Evolutionary conservation across 2,329 filamentous ascomycete genomes (phyloP).

Genomic region (Diaporthe longicolla): DNA sequence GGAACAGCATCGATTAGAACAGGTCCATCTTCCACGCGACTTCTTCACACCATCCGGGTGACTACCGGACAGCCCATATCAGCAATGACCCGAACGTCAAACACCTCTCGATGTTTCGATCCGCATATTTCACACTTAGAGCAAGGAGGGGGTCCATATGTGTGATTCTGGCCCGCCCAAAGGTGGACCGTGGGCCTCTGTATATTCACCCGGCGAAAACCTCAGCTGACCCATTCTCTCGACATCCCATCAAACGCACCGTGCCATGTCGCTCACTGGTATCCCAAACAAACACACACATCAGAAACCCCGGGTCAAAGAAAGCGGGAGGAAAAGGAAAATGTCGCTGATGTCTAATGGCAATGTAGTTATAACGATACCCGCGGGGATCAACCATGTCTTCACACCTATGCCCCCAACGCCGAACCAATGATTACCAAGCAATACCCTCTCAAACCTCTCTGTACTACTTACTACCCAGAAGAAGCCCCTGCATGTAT

Average conservation of each 20-base stretch:
- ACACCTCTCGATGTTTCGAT: too few species aligned
- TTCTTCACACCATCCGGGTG: too few species aligned
- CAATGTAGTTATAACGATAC: slow-evolving; percentile 11
- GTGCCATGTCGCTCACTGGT: slow-evolving; percentile 31
- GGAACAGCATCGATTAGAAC: too few species aligned
- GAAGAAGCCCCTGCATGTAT: not conserved
- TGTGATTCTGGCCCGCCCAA: not conserved
- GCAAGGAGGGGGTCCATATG: not conserved
- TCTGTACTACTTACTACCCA: not conserved
- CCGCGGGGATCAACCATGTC: not conserved
- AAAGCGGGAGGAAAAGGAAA: not conserved
- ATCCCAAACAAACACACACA: slow-evolving; percentile 31
- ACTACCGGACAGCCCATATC: too few species aligned
- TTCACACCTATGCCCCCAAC: not conserved
- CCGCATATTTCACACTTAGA: too few species aligned
- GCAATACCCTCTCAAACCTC: not conserved
- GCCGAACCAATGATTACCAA: slow-evolving; percentile 24
- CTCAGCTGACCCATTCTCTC: slow-evolving; percentile 7
- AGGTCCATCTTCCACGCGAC: too few species aligned
- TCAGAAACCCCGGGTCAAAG: not conserved
- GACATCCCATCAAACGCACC: too few species aligned
- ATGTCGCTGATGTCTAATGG: slow-evolving; percentile 31
- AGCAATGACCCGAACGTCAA: too few species aligned
- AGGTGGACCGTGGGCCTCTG: not conserved
- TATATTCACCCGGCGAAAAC: not conserved